Evolutionary conservation across 805 yeast species (phyloP).

Genomic region (Saccharomycopsis microspora): DNA sequence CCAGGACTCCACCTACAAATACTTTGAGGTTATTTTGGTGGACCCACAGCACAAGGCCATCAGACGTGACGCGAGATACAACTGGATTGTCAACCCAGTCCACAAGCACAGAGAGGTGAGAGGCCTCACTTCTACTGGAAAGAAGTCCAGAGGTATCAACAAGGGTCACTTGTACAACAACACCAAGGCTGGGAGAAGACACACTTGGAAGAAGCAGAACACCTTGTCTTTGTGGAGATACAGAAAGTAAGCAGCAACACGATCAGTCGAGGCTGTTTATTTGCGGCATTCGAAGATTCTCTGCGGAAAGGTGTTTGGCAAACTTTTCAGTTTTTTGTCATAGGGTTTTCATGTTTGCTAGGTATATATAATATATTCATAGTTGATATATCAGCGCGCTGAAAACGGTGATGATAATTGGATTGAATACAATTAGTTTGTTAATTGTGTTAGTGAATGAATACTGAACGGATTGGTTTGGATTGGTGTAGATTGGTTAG

Average conservation of each 20-base stretch:
- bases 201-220: conserved; percentile 99
- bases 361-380: not conserved
- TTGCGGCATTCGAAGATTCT: not conserved
- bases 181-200: conserved; percentile 97
- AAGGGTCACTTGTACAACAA: conserved; percentile 99
- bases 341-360: not conserved
- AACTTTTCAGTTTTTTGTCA: not conserved
- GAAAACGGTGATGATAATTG: too few relatives aligned
- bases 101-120: conserved; percentile 99
- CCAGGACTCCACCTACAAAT: conserved; percentile 99
- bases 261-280: not conserved
- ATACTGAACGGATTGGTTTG: too few relatives aligned
- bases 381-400: not conserved
- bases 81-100: conserved; percentile 99
- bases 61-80: conserved; percentile 96
- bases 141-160: conserved; percentile 99
- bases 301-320: not conserved
- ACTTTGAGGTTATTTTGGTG: conserved; percentile 94
- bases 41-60: conserved; percentile 98
- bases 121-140: conserved; percentile 97
- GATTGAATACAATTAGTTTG: too few relatives aligned
- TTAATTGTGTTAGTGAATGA: too few relatives aligned
- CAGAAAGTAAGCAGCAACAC: conserved; percentile 51
- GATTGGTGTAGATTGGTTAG: too few relatives aligned
- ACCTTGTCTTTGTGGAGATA: conserved; percentile 98